phyloP scores from a whole-genome alignment of 2,329 filamentous ascomycete genomes.

The Pleomassaria siparia region DNA sequence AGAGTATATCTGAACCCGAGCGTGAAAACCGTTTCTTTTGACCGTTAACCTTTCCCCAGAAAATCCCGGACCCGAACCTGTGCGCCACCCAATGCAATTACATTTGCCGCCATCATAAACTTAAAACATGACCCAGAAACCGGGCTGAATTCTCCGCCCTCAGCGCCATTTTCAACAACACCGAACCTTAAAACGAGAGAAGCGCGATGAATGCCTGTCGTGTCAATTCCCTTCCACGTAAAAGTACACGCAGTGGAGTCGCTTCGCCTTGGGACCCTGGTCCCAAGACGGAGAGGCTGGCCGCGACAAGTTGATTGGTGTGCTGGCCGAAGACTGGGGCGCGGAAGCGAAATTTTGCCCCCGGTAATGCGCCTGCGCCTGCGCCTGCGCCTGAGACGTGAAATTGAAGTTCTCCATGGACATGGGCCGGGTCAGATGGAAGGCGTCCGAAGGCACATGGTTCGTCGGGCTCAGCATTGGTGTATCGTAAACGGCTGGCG shows the following conservation, averaged over 20 bases:
- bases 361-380: too few species aligned
- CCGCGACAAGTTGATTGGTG: slow-evolving; percentile 18
- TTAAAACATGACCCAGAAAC: neutral
- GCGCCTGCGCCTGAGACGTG: slow-evolving; percentile 15
- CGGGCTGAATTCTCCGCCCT: neutral
- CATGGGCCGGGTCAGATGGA: slow-evolving; percentile 26
- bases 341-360: slow-evolving; percentile 29
- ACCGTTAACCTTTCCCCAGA: too few species aligned
- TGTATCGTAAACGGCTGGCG: slow-evolving; percentile 13
- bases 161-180: too few species aligned
- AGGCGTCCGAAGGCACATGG: slow-evolving; percentile 16
- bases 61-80: too few species aligned
- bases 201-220: neutral
- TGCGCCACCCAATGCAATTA: slow-evolving; percentile 4
- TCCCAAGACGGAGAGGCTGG: slow-evolving; percentile 35
- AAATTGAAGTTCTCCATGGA: slow-evolving; percentile 32
- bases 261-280: slow-evolving; percentile 27
- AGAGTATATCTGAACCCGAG: neutral
- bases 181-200: neutral
- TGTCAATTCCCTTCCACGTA: slow-evolving; percentile 10
- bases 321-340: slow-evolving; percentile 23
- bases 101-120: neutral
- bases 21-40: neutral
- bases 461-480: slow-evolving; percentile 26
- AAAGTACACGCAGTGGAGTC: slow-evolving; percentile 14